These are phyloP conservation scores for Nepenthes gracilis DNA, from an alignment of 148 eudicot genomes.

Conservation along the genomic window DNA sequence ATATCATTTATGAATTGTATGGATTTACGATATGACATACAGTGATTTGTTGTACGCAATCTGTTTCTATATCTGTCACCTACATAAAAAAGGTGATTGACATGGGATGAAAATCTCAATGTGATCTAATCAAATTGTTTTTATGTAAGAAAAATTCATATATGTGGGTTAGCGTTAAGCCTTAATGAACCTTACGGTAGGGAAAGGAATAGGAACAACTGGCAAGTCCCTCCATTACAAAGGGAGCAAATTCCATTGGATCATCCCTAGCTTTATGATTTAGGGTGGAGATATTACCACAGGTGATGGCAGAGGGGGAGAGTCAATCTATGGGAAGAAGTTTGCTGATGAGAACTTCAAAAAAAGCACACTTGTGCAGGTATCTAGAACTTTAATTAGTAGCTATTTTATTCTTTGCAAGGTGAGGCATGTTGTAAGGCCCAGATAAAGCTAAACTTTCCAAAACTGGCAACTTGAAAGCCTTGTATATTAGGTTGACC, in stretches of 20 bases:
- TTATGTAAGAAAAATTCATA: too few relatives aligned
- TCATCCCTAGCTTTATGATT: slow-evolving; percentile 79
- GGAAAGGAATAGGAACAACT: slow-evolving; percentile 61
- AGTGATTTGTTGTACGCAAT: too few relatives aligned
- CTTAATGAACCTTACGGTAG: slow-evolving; percentile 7
- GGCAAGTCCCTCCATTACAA: slow-evolving; percentile 74
- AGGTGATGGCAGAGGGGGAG: slow-evolving; percentile 97
- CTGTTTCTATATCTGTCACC: too few relatives aligned
- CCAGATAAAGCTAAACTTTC: background rate
- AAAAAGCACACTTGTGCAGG: slow-evolving; percentile 86
- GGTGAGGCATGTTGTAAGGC: background rate
- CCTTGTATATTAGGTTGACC: too few relatives aligned
- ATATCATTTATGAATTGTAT: too few relatives aligned
- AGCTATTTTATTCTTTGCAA: background rate
- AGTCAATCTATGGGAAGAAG: slow-evolving; percentile 83
- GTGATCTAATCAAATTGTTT: too few relatives aligned
- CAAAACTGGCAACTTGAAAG: too few relatives aligned
- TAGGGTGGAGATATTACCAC: slow-evolving; percentile 92
- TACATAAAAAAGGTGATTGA: too few relatives aligned
- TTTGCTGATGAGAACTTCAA: slow-evolving; percentile 89
- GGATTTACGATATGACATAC: too few relatives aligned
- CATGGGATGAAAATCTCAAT: too few relatives aligned
- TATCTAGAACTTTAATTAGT: slow-evolving; percentile 5
- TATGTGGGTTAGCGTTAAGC: too few relatives aligned
- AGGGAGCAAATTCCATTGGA: slow-evolving; percentile 68